Evolutionary conservation across 2,329 filamentous ascomycete species (phyloP), one percentile per base, ranked within the genome.

Genomic region (Ilyonectria robusta): DNA sequence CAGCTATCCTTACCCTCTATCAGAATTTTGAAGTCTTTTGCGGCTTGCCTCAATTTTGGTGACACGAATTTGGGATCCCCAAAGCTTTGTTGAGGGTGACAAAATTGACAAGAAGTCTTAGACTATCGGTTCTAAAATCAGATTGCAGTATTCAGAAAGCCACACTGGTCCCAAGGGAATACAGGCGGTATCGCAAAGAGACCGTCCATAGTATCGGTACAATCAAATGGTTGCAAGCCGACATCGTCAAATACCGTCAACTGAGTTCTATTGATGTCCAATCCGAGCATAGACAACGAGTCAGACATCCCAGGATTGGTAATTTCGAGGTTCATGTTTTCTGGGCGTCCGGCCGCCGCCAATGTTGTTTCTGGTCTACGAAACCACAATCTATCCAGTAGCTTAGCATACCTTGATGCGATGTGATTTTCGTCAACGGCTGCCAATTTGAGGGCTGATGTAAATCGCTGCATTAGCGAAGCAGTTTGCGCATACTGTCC

Each of bases 141-240:
- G 9, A n/a, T 21, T 35, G 23, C 55, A 47, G 6, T 17, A 17
- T 19, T 62, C 44, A 66, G 21, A 19, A 66, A 66, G 21, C 56
- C 55, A 19, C 44, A 59, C n/a, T 62, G 59, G 15, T 68, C 66
- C 55, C 59, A 63, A 8, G 59, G 57, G 4, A 58, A 55, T 3
- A 66, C 60, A 10, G 59, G 58, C 11, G 66, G 63, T 21, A 66
- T 66, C 17, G 55, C 48, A 57, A 66, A 68, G 0, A 63, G 37
- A 0, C 63, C 59, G 37, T 66, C 63, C 63, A 68, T 66, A 2
- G 62, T 55, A n/a, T 65, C 62, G 3, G 47, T 59, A 21, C 56
- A 68, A 37, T 68, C 66, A 23, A 68, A 59, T 26, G 66, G 63
- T n/a, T 66, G 62, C n/a, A 62, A 33, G 13, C 63, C 54, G 23